Evolutionary conservation across 208 protist species (phyloP).

Genomic region (Trypanosoma cruzi): DNA sequence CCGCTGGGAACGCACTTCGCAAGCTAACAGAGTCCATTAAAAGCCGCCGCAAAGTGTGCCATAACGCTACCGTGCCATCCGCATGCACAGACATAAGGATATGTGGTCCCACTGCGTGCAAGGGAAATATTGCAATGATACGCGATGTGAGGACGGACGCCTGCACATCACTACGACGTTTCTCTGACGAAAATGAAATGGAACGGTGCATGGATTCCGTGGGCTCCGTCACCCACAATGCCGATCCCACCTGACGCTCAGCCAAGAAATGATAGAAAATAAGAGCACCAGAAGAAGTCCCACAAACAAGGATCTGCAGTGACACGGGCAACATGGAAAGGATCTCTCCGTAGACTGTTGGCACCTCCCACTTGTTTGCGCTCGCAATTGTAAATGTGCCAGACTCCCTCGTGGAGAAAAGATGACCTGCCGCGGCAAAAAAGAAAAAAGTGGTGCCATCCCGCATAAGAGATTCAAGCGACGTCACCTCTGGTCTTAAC

Average conservation of each 20-base stretch:
- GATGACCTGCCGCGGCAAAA: constrained; percentile 44
- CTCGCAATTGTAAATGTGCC: constrained; percentile 66
- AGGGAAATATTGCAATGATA: constrained; percentile 44
- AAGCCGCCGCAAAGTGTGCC: constrained; percentile 71
- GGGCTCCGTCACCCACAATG: constrained; percentile 61
- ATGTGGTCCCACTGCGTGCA: constrained; percentile 41
- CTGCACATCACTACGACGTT: constrained; percentile 8
- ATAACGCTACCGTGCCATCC: constrained; percentile 78
- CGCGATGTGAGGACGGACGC: constrained; percentile 32
- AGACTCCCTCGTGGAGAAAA: constrained; percentile 62
- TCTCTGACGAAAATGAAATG: constrained; percentile 7
- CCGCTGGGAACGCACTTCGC: constrained; percentile 31
- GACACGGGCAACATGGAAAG: constrained; percentile 48
- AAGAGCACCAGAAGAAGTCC: constrained; percentile 68
- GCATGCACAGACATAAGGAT: constrained; percentile 67
- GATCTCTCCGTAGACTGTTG: constrained; percentile 53
- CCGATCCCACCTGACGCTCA: constrained; percentile 73
- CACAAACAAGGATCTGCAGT: constrained; percentile 66
- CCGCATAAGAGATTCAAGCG: constrained; percentile 67
- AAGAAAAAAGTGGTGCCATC: constrained; percentile 65
- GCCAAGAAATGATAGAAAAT: constrained; percentile 77
- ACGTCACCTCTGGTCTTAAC: constrained; percentile 48
- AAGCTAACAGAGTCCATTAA: constrained; percentile 66
- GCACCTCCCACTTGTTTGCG: constrained; percentile 53
- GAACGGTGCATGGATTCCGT: constrained; percentile 4